Base-by-base conservation (phyloP, 106 monocot species). In the Phalaenopsis aphrodite region DNA sequence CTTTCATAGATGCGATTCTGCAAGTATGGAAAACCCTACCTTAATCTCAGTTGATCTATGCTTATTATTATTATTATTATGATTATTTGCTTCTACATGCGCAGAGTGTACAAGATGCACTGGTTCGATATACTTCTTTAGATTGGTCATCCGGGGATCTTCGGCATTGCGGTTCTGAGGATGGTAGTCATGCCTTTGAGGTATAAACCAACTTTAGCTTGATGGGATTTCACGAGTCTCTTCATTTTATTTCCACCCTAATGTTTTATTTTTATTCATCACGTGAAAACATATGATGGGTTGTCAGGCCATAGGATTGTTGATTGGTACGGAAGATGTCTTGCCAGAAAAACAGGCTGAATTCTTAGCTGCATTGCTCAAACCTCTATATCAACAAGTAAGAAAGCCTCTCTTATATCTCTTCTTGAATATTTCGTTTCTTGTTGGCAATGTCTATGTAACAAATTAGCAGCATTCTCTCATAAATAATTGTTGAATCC, bases 301-400 rank as follows among this genome's bases (percentile, higher is more conserved):
- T 61, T 78, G 43, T 9, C 43, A 97, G 97, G 97, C 94, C 15
- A 89, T 97, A 82, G 97, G 97, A 41, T 82, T 97, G 17, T 82
- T 97, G 89, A 92, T 97, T 80, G 97, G 97, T 58, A 88, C 92
- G 91, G 97, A 97, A 84, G 97, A 92, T 78, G 82, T 97, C 14
- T 78, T 86, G 61, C 84, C 52, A 73, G 92, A 94, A 78, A 97
- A 94, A 61, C 97, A 97, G 80, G 78, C 88, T 55, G 87, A 97
- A 21, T 97, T 89, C 72, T 77, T 97, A 79, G 85, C 90, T 56
- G 88, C 86, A 49, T 80, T 94, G 36, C 83, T 97, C 16, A 94
- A 83, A 2, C 97, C 97, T 79, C 92, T 97, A 24, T 90, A 87
- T 80, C 88, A 82, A 68, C 94, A 94, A 89, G 97, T 97, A 72